Conservation (phyloP, 495 filamentous ascomycete species). For the Cercophora scortea region DNA sequence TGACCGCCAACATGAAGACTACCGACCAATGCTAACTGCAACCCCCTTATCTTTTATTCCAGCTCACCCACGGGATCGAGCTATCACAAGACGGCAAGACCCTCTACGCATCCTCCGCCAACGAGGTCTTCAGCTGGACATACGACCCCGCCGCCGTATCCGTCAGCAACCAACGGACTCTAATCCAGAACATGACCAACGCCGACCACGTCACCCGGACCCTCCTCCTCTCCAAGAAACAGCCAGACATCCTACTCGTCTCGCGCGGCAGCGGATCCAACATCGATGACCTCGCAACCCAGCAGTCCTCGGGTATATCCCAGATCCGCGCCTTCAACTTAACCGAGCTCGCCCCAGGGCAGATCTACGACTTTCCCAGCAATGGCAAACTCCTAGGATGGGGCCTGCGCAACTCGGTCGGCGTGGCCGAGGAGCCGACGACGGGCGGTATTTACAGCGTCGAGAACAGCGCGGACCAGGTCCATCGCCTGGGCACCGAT, state of each 20-base stretch:
- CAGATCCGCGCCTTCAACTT: constrained; percentile 63
- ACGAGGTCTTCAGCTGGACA: constrained; percentile 50
- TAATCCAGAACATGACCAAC: constrained; percentile 53
- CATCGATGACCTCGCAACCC: constrained; percentile 42
- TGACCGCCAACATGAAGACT: neutral
- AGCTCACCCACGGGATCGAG: constrained; percentile 56
- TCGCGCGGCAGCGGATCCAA: constrained; percentile 57
- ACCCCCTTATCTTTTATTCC: neutral
- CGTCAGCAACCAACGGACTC: constrained; percentile 31
- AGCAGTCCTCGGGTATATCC: constrained; percentile 45
- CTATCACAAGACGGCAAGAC: constrained; percentile 53
- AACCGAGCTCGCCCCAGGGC: constrained; percentile 30
- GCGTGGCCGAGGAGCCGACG: constrained; percentile 48
- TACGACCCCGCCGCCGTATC: constrained; percentile 45
- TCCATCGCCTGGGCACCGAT: constrained; percentile 45
- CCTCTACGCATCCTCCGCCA: constrained; percentile 54
- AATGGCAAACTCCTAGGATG: constrained; percentile 57
- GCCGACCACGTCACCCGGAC: constrained; percentile 58
- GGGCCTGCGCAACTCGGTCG: constrained; percentile 67
- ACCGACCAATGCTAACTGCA: neutral
- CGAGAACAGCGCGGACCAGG: constrained; percentile 63
- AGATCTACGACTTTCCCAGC: constrained; percentile 28
- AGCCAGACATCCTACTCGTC: constrained; percentile 47
- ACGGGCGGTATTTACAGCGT: constrained; percentile 55
- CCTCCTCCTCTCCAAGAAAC: constrained; percentile 42